Base-by-base conservation (phyloP, 2,329 filamentous ascomycete genomes). In the Scortechinia acanthostroma region DNA sequence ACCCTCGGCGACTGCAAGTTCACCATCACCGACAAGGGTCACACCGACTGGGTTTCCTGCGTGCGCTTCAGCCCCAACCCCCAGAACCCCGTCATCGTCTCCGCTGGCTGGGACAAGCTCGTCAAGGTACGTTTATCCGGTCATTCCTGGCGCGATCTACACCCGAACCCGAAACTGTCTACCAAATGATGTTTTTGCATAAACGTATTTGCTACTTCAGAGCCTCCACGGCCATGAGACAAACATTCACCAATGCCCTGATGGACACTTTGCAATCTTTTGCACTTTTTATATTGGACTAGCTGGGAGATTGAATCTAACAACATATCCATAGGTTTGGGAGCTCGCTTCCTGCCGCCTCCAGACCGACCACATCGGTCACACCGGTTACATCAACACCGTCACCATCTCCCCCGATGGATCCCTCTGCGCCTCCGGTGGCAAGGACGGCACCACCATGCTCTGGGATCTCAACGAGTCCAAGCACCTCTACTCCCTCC, bases 191-290 rank as follows among this genome's bases (percentile, higher is more conserved):
- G 91, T 79, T 86, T 81, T 81, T 65, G 48, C 52, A 70, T 71
- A 66, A 75, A 90, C 89, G 91, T 97, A 97, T 97, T 97, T 97
- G 93, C 93, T 97, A 97, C 93, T 98, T 97, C 91, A 96, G 93
- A 98, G 90, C 89, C 81, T 67, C 64, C 65, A n/a, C 68, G 80
- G 91, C 89, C 71, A 95, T 97, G 93, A 98, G 91, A 98, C 88
- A 83, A 94, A 76, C 74, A 79, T 81, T 86, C 86, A 91, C 90
- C 87, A 78, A 79, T 80, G 79, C 77, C n/a, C 89, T 94, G 88
- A 94, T 81, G 65, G 61, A 59, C 52, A 49, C 55, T 45, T 53
- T 43, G 45, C 46, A 43, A 45, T 45, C 43, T 44, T 45, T 43
- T 42, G 23, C 45, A 15, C 14, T 48, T 15, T 45, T 15, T 40